These are phyloP conservation scores for Begonia masoniana DNA, from an alignment of 306 rosid species.

Conservation along the genomic window DNA sequence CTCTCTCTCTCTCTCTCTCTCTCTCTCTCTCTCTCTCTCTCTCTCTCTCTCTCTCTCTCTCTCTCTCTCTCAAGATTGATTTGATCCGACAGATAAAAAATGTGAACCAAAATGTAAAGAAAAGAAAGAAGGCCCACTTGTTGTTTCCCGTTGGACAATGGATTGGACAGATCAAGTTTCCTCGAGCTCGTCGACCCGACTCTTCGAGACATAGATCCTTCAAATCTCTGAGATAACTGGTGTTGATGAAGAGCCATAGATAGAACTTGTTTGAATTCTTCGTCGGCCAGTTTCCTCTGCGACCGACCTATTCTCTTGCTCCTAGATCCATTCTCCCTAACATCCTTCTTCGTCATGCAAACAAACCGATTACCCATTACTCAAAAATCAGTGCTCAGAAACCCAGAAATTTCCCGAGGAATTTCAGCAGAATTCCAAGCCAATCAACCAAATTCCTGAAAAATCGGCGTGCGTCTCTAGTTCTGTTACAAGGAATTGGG, in stretches of 20 bases:
- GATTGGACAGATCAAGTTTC: conserved; percentile 48
- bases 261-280: conserved; percentile 80
- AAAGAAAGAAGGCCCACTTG: background rate
- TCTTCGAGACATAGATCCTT: conserved; percentile 88
- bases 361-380: conserved; percentile 82
- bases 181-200: conserved; percentile 84
- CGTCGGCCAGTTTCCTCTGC: conserved; percentile 81
- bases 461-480: no score
- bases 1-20: no score
- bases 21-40: no score
- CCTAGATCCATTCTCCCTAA: conserved; percentile 70
- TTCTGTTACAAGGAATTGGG: no score
- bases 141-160: conserved; percentile 56
- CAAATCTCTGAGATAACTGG: conserved; percentile 90
- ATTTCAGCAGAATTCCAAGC: no score
- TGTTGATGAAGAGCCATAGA: conserved; percentile 93
- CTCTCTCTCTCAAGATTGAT: no score
- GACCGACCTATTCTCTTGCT: conserved; percentile 85
- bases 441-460: no score
- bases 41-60: no score
- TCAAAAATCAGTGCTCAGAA: background rate
- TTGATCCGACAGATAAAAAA: conserved; percentile 22
- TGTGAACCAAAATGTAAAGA: background rate
- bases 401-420: background rate
- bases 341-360: conserved; percentile 72